Evolutionary conservation across 257 asterid genomes (phyloP).

Genomic region (Solanum sejunctum): DNA sequence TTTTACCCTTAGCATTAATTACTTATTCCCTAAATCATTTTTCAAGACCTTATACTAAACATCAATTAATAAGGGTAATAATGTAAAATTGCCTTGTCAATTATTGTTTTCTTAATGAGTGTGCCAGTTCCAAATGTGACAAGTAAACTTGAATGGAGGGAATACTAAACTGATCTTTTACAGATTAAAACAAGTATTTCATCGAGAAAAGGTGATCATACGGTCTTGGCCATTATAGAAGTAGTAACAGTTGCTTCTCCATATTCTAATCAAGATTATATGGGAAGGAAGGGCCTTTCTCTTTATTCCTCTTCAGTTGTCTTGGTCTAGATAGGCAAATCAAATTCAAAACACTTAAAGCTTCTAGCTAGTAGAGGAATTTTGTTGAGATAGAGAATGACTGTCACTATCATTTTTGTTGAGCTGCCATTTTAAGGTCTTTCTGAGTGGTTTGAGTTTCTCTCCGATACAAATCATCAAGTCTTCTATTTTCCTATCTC

Average conservation of each 20-base stretch:
- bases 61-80: too few relatives aligned
- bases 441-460: background rate
- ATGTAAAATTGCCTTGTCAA: too few relatives aligned
- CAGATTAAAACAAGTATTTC: background rate
- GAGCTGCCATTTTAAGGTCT: background rate
- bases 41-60: too few relatives aligned
- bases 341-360: background rate
- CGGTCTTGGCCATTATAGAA: background rate
- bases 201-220: background rate
- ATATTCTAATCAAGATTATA: background rate
- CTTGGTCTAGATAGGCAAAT: background rate
- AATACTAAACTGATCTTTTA: background rate
- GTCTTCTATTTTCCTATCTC: background rate
- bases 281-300: background rate
- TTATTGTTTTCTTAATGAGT: too few relatives aligned
- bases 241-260: background rate
- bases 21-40: too few relatives aligned
- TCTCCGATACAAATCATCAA: background rate
- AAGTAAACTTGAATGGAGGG: too few relatives aligned
- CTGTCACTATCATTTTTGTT: background rate
- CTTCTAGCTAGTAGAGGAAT: background rate
- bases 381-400: background rate
- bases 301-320: background rate
- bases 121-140: too few relatives aligned
- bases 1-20: too few relatives aligned